Conservation (phyloP, 75 land plant species). For the Selaginella moellendorffii region DNA sequence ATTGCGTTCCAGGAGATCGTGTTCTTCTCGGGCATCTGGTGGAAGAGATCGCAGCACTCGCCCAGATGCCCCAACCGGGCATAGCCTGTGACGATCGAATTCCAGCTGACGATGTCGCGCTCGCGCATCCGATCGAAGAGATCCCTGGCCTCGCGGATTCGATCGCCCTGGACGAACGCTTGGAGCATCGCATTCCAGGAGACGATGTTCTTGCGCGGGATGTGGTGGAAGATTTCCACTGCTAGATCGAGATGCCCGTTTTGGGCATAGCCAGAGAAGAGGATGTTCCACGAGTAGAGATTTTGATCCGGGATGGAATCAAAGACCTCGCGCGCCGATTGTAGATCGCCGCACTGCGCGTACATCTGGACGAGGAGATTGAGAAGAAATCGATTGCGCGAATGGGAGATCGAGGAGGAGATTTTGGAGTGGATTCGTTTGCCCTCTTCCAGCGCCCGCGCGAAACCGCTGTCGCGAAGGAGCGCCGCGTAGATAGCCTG, state of each 20-base stretch:
- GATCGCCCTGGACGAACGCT: neutral
- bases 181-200: neutral
- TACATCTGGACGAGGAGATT: slow-evolving; percentile 5
- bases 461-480: neutral
- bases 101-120: neutral
- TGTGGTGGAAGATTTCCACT: neutral
- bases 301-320: neutral
- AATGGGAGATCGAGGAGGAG: neutral
- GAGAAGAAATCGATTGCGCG: neutral
- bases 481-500: neutral
- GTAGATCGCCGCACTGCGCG: slow-evolving; percentile 1
- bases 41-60: neutral
- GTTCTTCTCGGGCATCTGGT: slow-evolving; percentile 4
- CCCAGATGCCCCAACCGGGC: neutral
- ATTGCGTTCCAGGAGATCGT: slow-evolving; percentile 2
- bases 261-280: neutral
- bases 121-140: neutral
- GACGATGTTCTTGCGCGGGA: neutral
- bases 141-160: neutral
- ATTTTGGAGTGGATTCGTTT: neutral
- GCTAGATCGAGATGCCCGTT: neutral
- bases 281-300: slow-evolving; percentile 1
- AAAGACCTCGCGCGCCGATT: neutral
- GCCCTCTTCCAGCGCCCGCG: neutral
- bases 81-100: neutral